Evolutionary conservation across 495 filamentous ascomycete genomes (phyloP).

Genomic region (Penicillium bovifimosum): DNA sequence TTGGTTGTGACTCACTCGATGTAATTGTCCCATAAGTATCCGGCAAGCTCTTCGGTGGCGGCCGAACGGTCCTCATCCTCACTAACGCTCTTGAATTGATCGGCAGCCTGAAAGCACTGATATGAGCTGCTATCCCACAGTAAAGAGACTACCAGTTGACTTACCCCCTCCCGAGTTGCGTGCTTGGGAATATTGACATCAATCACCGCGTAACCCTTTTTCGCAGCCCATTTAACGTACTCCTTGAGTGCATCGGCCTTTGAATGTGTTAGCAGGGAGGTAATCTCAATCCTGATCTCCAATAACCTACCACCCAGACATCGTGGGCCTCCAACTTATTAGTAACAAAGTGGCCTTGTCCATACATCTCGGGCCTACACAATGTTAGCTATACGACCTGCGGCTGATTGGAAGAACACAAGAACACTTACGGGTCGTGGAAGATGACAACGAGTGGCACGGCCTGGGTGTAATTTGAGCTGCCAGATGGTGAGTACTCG

Average conservation of each 20-base stretch:
- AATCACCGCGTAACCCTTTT: slow-evolving; percentile 69
- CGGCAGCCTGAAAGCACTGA: slow-evolving; percentile 28
- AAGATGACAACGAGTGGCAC: slow-evolving; percentile 68
- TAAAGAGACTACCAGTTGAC: background rate
- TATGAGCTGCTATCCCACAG: background rate
- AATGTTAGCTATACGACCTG: background rate
- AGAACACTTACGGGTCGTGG: slow-evolving; percentile 65
- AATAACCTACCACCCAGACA: slow-evolving; percentile 69
- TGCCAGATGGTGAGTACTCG: slow-evolving; percentile 16
- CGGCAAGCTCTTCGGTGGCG: slow-evolving; percentile 67
- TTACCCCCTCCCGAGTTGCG: slow-evolving; percentile 42
- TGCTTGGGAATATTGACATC: slow-evolving; percentile 85
- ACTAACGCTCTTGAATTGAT: slow-evolving; percentile 31
- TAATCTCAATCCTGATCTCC: background rate
- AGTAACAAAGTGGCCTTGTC: slow-evolving; percentile 59
- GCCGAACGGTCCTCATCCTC: slow-evolving; percentile 38
- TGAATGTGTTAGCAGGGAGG: slow-evolving; percentile 32
- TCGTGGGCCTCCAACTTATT: slow-evolving; percentile 76
- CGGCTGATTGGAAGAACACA: slow-evolving; percentile 20
- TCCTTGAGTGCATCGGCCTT: slow-evolving; percentile 71
- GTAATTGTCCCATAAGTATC: slow-evolving; percentile 96
- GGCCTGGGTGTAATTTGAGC: slow-evolving; percentile 47
- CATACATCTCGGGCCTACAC: slow-evolving; percentile 63
- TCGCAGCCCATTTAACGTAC: slow-evolving; percentile 77
- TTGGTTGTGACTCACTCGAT: slow-evolving; percentile 54